Conservation (phyloP, 2,329 filamentous ascomycete genomes). For the Xylaria sp. region DNA sequence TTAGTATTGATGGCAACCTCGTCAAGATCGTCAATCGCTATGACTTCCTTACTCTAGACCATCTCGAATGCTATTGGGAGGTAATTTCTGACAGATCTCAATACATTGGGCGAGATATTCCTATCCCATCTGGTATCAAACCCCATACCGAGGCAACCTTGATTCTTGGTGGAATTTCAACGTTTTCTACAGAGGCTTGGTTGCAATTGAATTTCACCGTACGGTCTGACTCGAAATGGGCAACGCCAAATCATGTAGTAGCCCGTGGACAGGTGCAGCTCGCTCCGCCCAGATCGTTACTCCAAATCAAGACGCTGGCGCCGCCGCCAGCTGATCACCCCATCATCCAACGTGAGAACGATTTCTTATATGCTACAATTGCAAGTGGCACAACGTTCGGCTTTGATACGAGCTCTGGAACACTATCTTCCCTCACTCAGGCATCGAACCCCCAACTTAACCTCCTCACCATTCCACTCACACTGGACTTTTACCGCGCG, state of each 20-base stretch:
- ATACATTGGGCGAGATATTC: conserved; percentile 50
- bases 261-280: conserved; percentile 61
- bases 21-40: conserved; percentile 64
- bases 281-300: conserved; percentile 48
- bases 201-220: conserved; percentile 61
- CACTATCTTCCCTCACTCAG: conserved; percentile 56
- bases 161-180: conserved; percentile 48
- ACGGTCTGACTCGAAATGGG: conserved; percentile 60
- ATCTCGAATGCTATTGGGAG: conserved; percentile 58
- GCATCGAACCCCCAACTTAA: conserved; percentile 47
- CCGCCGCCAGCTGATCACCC: conserved; percentile 31
- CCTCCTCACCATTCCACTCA: conserved; percentile 57
- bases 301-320: conserved; percentile 42
- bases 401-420: conserved; percentile 57
- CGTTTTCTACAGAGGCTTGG: conserved; percentile 54
- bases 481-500: conserved; percentile 70
- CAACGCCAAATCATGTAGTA: conserved; percentile 60
- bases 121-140: conserved; percentile 57
- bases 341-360: conserved; percentile 44
- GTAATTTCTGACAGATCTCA: conserved; percentile 54
- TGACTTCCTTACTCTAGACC: conserved; percentile 63
- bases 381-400: conserved; percentile 54
- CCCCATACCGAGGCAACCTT: conserved; percentile 55
- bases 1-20: conserved; percentile 55
- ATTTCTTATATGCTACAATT: conserved; percentile 51